Evolutionary conservation across 148 eudicot species (phyloP).

Genomic region (Vaccinium darrowii): DNA sequence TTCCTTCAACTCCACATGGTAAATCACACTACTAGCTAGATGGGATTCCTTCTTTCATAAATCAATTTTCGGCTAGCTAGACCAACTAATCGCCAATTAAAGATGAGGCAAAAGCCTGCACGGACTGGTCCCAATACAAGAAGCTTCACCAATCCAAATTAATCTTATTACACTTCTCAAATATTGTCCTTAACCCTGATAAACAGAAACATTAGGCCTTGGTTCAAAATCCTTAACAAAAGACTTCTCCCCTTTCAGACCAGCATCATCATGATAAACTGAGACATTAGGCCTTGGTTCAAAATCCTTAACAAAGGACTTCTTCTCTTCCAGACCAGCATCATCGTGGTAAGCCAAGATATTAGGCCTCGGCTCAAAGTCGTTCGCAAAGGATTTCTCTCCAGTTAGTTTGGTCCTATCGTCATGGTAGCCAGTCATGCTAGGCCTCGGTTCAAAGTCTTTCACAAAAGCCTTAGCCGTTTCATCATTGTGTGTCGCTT

Average conservation of each 20-base stretch:
- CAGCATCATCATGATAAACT: neutral
- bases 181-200: neutral
- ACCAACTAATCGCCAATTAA: too few species aligned
- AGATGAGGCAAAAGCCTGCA: too few species aligned
- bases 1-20: neutral
- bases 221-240: slow-evolving; percentile 19
- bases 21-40: neutral
- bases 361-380: slow-evolving; percentile 31
- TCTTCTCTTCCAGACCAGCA: neutral
- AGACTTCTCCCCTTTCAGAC: neutral
- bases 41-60: neutral
- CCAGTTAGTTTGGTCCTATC: neutral
- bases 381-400: neutral
- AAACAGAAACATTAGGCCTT: slow-evolving; percentile 13
- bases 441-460: neutral
- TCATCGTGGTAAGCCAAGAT: slow-evolving; percentile 5
- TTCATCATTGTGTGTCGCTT: neutral
- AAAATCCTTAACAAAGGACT: slow-evolving; percentile 9
- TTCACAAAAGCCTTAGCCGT: neutral
- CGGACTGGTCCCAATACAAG: too few species aligned
- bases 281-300: slow-evolving; percentile 13
- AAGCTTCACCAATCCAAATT: neutral
- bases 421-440: neutral
- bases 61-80: too few species aligned
- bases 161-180: neutral